These are phyloP conservation scores for Trichoderma reesei DNA, from an alignment of 495 filamentous ascomycete genomes.

Conservation along the genomic window DNA sequence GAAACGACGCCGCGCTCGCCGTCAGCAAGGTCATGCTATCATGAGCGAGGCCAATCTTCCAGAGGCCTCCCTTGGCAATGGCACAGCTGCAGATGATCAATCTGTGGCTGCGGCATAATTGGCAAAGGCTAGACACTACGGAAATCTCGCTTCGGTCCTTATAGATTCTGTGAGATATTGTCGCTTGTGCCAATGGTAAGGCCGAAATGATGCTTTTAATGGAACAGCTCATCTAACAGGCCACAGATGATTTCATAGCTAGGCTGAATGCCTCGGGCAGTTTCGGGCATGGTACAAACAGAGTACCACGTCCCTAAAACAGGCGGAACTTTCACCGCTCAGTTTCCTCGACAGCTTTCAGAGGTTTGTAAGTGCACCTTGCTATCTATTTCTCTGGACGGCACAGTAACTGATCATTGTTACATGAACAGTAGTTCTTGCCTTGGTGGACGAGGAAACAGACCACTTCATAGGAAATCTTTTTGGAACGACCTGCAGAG, in stretches of 20 bases:
- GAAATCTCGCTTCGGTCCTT: not conserved
- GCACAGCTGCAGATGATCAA: not conserved
- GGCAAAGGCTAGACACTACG: too few relatives aligned
- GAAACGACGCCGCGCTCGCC: not conserved
- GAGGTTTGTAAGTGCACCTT: not conserved
- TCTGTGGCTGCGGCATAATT: not conserved
- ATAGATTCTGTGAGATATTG: not conserved
- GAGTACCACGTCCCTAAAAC: slow-evolving; percentile 19
- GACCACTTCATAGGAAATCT: not conserved
- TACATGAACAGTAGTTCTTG: not conserved
- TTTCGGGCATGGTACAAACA: not conserved
- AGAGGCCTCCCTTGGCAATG: not conserved
- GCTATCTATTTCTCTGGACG: too few relatives aligned
- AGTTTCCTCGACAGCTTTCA: slow-evolving; percentile 14
- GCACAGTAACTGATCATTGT: too few relatives aligned
- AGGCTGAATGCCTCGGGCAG: not conserved
- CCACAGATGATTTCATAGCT: not conserved
- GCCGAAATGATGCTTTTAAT: not conserved
- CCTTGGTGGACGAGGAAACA: not conserved
- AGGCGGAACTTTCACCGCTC: slow-evolving; percentile 21
- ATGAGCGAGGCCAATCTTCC: not conserved
- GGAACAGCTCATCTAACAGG: not conserved
- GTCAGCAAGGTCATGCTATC: not conserved
- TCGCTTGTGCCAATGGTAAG: not conserved
- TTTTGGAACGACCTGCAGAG: not conserved